phyloP scores from a whole-genome alignment of 2,329 filamentous ascomycete species.

The Bipolaris zeicola region DNA sequence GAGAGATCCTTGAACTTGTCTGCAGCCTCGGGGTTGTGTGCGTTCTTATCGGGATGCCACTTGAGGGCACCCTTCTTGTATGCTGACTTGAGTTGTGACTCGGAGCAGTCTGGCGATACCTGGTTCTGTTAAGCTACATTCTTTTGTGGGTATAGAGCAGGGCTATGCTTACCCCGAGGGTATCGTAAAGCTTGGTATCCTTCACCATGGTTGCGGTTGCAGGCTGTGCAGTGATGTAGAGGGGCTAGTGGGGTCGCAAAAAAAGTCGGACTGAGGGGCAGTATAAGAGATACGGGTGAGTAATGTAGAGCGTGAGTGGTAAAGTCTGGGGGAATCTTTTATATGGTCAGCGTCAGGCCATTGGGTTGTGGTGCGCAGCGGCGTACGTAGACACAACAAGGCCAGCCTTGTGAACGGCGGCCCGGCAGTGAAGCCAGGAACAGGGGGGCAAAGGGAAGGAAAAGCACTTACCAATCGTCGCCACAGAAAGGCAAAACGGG shows the following conservation, averaged over 20 bases:
- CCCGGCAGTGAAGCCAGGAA: slow-evolving; percentile 9
- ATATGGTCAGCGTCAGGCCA: slow-evolving; percentile 25
- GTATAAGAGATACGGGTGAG: slow-evolving; percentile 11
- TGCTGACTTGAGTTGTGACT: slow-evolving; percentile 87
- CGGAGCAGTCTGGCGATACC: slow-evolving; percentile 79
- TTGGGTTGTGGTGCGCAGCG: slow-evolving; percentile 18
- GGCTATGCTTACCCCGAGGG: slow-evolving; percentile 69
- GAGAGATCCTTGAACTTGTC: slow-evolving; percentile 99
- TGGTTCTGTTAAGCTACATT: slow-evolving; percentile 48
- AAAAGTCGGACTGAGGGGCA: slow-evolving; percentile 25
- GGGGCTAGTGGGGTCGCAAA: slow-evolving; percentile 36
- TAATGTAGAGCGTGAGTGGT: slow-evolving; percentile 12
- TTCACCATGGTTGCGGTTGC: slow-evolving; percentile 68
- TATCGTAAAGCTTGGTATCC: slow-evolving; percentile 79
- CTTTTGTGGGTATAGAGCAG: not conserved
- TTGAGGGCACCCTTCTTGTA: slow-evolving; percentile 85
- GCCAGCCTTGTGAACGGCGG: slow-evolving; percentile 26
- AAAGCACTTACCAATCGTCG: slow-evolving; percentile 29
- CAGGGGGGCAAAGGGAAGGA: slow-evolving; percentile 6
- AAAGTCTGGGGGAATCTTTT: slow-evolving; percentile 6
- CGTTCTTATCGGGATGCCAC: slow-evolving; percentile 94
- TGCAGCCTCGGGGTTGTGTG: slow-evolving; percentile 87
- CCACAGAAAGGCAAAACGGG: slow-evolving; percentile 6
- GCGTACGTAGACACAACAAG: slow-evolving; percentile 12
- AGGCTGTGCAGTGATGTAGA: slow-evolving; percentile 16